Base-by-base conservation (phyloP, 495 filamentous ascomycete species). In the Penicillium daleae region DNA sequence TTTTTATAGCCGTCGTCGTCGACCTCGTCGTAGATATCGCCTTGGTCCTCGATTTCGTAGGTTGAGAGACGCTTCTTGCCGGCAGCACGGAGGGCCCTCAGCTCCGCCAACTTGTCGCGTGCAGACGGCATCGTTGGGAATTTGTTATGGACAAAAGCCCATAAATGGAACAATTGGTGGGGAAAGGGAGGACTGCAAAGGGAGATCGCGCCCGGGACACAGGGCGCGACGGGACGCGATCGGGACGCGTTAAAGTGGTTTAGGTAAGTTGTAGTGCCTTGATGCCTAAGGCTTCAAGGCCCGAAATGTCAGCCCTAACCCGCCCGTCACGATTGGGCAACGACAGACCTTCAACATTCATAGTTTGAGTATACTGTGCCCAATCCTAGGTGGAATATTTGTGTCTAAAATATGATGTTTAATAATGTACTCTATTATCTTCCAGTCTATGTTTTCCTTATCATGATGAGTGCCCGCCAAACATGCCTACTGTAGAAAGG, bases 1-100 rank as follows among this genome's bases (percentile, higher is more conserved):
- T 97, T 95, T 76, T 97, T 97, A 82, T 99, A 99, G 52, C 90
- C 90, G 69, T 96, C 93, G 66, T 99, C 95, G 72, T 98, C 93
- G 53, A 98, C 93, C 73, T 97, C 94, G 59, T 97, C 94, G 78
- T 97, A 99, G 42, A 99, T 80, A 55, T 90, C 86, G 57, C 88
- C 88, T 67, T 90, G 90, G 57, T 97, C 88, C 73, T 90, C 85
- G 60, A 98, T 85, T 73, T 97, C 78, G 79, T 98, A 99, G n/a
- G 86, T 88, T 58, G 92, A 89, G 35, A 94, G 84, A 58, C 89
- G 88, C 73, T 92, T 97, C 80, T 96, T 96, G 71, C 95, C 95
- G 12, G 93, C 84, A 67, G 91, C 88, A 58, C 92, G 91, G 57
- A 98, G 85, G 70, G 90, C 91, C 66, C 85, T 85, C 53, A 97